These are phyloP conservation scores for Talaromyces sp. DNA, from an alignment of 2,329 filamentous ascomycete genomes.

Conservation along the genomic window DNA sequence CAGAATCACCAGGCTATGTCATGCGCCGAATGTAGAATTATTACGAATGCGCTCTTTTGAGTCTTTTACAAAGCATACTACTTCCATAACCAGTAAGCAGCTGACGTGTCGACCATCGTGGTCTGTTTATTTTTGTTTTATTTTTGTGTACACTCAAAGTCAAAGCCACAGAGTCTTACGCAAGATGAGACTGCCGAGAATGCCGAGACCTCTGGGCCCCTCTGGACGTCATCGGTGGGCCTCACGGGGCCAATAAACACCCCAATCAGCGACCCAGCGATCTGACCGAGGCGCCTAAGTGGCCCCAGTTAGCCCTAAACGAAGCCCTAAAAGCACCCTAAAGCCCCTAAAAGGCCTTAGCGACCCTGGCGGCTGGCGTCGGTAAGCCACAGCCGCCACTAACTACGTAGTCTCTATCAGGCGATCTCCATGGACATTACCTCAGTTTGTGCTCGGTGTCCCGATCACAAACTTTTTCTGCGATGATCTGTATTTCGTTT, in stretches of 20 bases:
- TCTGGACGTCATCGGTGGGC: slow-evolving; percentile 1
- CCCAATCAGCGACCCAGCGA: background rate
- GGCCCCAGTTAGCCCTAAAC: background rate
- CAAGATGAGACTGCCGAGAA: slow-evolving; percentile 1
- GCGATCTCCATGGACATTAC: background rate
- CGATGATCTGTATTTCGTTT: background rate
- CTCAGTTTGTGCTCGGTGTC: background rate
- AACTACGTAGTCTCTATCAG: background rate
- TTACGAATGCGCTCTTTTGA: background rate
- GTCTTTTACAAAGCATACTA: too few species aligned
- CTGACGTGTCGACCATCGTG: background rate
- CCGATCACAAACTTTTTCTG: background rate
- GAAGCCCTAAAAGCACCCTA: background rate
- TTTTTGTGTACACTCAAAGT: background rate
- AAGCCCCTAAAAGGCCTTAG: background rate
- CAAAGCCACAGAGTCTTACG: background rate
- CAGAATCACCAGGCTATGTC: background rate
- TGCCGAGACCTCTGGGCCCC: background rate
- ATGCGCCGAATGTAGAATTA: background rate
- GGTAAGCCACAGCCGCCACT: slow-evolving; percentile 2
- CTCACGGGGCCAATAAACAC: background rate
- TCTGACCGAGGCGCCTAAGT: background rate
- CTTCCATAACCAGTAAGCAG: background rate
- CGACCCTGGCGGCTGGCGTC: background rate
- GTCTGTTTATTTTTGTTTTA: background rate